Conservation (phyloP, 768 basidiomycete species). For the button mushroom (Agaricus bisporus) region DNA sequence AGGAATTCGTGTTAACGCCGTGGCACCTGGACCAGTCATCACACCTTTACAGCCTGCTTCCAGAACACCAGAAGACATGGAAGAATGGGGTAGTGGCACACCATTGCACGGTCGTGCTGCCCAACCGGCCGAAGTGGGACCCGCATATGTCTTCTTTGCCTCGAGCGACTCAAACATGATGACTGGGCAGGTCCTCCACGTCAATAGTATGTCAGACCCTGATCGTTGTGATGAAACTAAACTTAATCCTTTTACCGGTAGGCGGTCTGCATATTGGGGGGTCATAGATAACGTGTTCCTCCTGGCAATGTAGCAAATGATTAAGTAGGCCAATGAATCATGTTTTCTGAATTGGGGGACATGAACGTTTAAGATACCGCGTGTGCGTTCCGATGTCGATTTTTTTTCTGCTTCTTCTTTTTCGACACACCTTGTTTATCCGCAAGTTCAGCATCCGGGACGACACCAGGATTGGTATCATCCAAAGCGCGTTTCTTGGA, state of each 20-base stretch:
- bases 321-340: no score
- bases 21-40: conserved; percentile 50
- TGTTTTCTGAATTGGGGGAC: no score
- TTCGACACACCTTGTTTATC: conserved; percentile 4
- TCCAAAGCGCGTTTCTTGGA: conserved; percentile 1
- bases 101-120: conserved; percentile 44
- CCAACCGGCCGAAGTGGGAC: conserved; percentile 48
- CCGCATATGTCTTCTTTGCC: conserved; percentile 52
- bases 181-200: conserved; percentile 32
- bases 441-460: background rate
- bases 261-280: conserved; percentile 19
- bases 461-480: background rate
- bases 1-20: conserved; percentile 50
- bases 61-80: conserved; percentile 49
- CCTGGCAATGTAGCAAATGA: no score
- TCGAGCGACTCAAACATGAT: conserved; percentile 31
- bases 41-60: conserved; percentile 56
- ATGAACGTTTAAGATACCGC: no score
- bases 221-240: background rate
- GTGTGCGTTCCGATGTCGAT: background rate
- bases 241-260: background rate
- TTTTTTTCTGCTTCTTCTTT: conserved; percentile 3
- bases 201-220: conserved; percentile 22
- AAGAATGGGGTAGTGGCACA: conserved; percentile 41
- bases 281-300: conserved; percentile 10